Evolutionary conservation across 1,284 basidiomycete species (phyloP).

Genomic region (Schizophyllum amplum): DNA sequence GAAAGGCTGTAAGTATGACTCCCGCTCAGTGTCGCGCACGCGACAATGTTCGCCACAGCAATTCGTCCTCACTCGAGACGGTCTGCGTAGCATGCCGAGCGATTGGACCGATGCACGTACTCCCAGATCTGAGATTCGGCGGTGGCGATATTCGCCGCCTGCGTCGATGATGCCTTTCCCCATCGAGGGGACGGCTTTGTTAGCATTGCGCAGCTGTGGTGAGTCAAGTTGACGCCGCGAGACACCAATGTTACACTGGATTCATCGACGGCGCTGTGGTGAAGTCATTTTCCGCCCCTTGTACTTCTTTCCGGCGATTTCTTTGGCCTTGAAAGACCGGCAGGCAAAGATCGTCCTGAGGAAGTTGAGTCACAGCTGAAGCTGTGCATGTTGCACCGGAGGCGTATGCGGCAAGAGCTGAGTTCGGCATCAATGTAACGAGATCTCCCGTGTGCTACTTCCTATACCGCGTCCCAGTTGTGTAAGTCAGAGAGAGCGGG

Average conservation of each 20-base stretch:
- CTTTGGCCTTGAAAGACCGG: background rate
- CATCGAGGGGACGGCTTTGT: background rate
- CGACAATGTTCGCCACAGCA: background rate
- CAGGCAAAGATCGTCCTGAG: too few species aligned
- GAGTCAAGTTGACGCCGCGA: background rate
- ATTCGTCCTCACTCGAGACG: background rate
- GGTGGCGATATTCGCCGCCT: background rate
- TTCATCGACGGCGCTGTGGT: too few species aligned
- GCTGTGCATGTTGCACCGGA: too few species aligned
- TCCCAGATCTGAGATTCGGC: background rate
- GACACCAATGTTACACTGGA: background rate
- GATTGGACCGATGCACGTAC: background rate
- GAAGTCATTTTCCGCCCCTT: too few species aligned
- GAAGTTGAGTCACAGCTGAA: too few species aligned
- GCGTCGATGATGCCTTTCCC: background rate
- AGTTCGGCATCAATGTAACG: too few species aligned
- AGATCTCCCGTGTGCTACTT: too few species aligned
- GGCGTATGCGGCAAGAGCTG: too few species aligned
- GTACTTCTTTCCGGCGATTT: background rate
- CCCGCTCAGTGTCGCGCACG: background rate
- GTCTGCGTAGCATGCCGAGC: background rate
- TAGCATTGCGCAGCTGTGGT: background rate
- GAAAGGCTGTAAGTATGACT: background rate
- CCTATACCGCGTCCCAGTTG: too few species aligned
- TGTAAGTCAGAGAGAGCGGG: too few species aligned